Evolutionary conservation across 2,329 filamentous ascomycete genomes (phyloP).

Genomic region (Cladosporium sp.): DNA sequence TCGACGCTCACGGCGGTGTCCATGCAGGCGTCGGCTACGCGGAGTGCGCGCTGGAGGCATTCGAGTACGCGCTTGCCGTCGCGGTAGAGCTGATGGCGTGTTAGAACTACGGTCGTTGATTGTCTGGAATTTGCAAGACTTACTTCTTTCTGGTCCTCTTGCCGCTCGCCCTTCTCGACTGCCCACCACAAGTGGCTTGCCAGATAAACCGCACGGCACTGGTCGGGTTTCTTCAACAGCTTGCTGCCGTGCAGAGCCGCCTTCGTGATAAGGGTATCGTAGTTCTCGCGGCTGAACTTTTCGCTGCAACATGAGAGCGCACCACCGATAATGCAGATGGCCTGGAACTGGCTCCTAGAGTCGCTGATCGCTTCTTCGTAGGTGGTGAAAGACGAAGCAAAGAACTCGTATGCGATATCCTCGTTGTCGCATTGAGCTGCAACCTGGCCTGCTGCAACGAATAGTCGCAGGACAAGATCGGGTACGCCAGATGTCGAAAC

Average conservation of each 20-base stretch:
- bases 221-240: constrained; percentile 92
- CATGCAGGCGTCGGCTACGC: constrained; percentile 98
- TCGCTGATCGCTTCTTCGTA: constrained; percentile 97
- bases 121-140: background rate
- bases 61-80: constrained; percentile 96
- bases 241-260: constrained; percentile 95
- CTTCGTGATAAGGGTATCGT: constrained; percentile 97
- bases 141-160: constrained; percentile 38
- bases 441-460: constrained; percentile 85
- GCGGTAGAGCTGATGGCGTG: constrained; percentile 67
- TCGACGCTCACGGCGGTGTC: constrained; percentile 95
- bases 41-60: constrained; percentile 87
- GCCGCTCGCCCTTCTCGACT: constrained; percentile 76
- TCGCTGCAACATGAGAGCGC: constrained; percentile 81
- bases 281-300: constrained; percentile 86
- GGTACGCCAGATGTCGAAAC: constrained; percentile 67
- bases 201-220: constrained; percentile 92
- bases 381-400: constrained; percentile 94
- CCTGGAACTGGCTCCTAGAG: constrained; percentile 94
- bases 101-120: constrained; percentile 16
- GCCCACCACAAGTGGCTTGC: constrained; percentile 98
- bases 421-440: constrained; percentile 88
- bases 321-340: constrained; percentile 87
- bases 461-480: constrained; percentile 82
- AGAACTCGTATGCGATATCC: constrained; percentile 96